These are phyloP conservation scores for Kazachstania psychrophila DNA, from an alignment of 805 yeast genomes.

Conservation along the genomic window DNA sequence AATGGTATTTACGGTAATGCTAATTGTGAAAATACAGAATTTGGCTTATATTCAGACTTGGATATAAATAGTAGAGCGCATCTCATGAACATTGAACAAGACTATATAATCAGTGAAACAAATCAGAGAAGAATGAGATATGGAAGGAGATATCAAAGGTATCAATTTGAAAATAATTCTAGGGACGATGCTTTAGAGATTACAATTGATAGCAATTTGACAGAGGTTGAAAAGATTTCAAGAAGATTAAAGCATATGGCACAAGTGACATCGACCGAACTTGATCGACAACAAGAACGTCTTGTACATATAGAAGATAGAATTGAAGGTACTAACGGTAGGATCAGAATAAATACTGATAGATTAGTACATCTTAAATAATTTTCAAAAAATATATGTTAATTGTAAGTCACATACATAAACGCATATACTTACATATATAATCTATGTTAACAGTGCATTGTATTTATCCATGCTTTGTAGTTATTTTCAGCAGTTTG, in stretches of 20 bases:
- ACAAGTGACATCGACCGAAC: slow-evolving; percentile 60
- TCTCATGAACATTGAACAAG: slow-evolving; percentile 8
- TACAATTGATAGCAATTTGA: slow-evolving; percentile 74
- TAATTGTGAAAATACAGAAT: not conserved
- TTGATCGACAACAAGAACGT: slow-evolving; percentile 66
- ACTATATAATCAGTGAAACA: no score
- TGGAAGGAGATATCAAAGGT: slow-evolving; percentile 57
- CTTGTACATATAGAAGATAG: slow-evolving; percentile 68
- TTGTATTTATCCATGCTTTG: slow-evolving; percentile 15
- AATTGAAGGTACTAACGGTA: slow-evolving; percentile 74
- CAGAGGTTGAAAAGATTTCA: slow-evolving; percentile 61
- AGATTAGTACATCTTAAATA: slow-evolving; percentile 44
- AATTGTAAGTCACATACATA: not conserved
- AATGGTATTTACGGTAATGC: not conserved
- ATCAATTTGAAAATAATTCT: slow-evolving; percentile 77
- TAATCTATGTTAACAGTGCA: not conserved
- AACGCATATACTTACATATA: not conserved
- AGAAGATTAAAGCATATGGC: slow-evolving; percentile 66
- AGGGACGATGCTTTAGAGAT: slow-evolving; percentile 90
- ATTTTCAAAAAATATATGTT: not conserved
- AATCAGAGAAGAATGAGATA: no score
- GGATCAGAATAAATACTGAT: slow-evolving; percentile 67
- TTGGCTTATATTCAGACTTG: slow-evolving; percentile 22
- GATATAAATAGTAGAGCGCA: not conserved
- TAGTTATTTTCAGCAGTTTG: slow-evolving; percentile 25